Base-by-base conservation (phyloP, 495 filamentous ascomycete genomes). In the Penicillium coprophilum region DNA sequence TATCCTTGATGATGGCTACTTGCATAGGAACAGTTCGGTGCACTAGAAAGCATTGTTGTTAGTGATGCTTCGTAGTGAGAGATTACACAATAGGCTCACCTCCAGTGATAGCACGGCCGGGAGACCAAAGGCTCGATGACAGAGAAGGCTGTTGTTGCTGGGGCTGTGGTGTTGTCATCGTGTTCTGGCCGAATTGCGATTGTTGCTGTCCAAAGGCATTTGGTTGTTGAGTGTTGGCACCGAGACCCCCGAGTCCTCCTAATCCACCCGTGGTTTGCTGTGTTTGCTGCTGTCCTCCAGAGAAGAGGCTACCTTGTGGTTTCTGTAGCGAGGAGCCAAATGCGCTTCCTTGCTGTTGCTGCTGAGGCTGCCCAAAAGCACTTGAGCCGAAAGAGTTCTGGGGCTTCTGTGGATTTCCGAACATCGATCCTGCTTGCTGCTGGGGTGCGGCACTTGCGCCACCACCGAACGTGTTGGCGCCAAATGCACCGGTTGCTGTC, bases 11-110 rank as follows among this genome's bases (percentile, higher is more conserved):
- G 20, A 86, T 79, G 50, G 82, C 72, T 48, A 97, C 91, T 72
- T 97, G 93, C 58, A 95, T 90, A 15, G 85, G 82, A 13, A 96
- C 85, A 21, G 89, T 84, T 62, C 91, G 93, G 64, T 94, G 90
- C 49, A 80, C 77, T 78, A 34, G 21, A 43, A 28, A 58, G 23
- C 54, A 46, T 59, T 43, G 40, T 34, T 34, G 40, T 59, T 44
- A 64, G 55, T 32, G 24, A 31, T 12, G 20, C 4, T 55, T 36
- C 8, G n/a, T 13, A 11, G 46, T 6, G 15, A 38, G 11, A n/a
- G n/a, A 27, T 17, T 40, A 54, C n/a, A 19, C 9, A 28, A 15
- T 24, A 20, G 15, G 5, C 64, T 57, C 50, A 75, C 72, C 74
- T 63, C 76, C 76, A 43, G 74, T 77, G 19, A 80, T 71, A 19